A percentile compares a stretch with the other conserved stretches of the same genome.
phyloP scores from a whole-genome alignment of 2,329 filamentous ascomycete species.

The Aspergillus puulaauensis region DNA sequence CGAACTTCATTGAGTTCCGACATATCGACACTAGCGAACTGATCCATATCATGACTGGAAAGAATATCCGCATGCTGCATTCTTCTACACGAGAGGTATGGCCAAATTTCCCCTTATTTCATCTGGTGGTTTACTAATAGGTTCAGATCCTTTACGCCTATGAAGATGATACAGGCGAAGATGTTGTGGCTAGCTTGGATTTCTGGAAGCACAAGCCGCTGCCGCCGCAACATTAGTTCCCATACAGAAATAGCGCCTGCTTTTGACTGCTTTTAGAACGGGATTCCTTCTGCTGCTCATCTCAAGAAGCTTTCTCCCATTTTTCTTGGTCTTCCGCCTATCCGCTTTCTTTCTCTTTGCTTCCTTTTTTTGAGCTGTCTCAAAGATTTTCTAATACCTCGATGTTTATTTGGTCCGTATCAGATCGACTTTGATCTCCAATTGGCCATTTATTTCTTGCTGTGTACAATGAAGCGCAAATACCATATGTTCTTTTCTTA shows the following conservation, averaged over 20 bases:
- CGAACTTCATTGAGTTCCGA: conserved; percentile 94
- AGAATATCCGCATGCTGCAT: conserved; percentile 96
- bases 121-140: conserved; percentile 23
- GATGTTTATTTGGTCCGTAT: conserved; percentile 19
- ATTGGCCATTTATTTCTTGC: conserved; percentile 22
- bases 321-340: conserved; percentile 2
- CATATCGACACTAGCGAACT: conserved; percentile 88
- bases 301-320: conserved; percentile 8
- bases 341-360: background rate
- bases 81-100: conserved; percentile 93
- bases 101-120: conserved; percentile 14
- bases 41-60: conserved; percentile 93
- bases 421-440: conserved; percentile 17
- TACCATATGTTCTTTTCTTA: conserved; percentile 34
- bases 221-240: conserved; percentile 30
- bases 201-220: conserved; percentile 72
- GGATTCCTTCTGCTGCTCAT: conserved; percentile 20
- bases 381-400: conserved; percentile 19
- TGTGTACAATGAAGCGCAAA: conserved; percentile 45
- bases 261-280: conserved; percentile 21
- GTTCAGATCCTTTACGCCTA: conserved; percentile 91
- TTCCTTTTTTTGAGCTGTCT: conserved; percentile 5
- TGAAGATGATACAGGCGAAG: conserved; percentile 90
- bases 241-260: conserved; percentile 10
- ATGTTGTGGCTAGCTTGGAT: conserved; percentile 91